These are phyloP conservation scores for Vaccinium vitisidaea DNA, from an alignment of 148 eudicot species.

Conservation along the genomic window DNA sequence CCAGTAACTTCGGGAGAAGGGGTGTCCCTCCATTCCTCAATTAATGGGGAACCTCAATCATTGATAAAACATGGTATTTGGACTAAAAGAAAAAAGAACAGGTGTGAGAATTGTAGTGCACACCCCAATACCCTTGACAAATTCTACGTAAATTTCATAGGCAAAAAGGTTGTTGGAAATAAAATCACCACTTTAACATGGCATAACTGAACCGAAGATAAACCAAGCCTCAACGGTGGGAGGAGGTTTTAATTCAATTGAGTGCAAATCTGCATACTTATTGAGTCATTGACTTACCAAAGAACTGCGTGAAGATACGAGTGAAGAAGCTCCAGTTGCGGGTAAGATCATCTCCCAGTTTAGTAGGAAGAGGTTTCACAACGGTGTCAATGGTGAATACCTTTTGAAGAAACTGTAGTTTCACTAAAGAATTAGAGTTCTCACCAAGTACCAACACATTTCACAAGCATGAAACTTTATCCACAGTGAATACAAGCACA, in stretches of 20 bases:
- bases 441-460: not conserved
- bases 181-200: not conserved
- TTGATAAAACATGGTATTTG: not conserved
- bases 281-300: conserved; percentile 51
- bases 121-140: not conserved
- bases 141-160: not conserved
- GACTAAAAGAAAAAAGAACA: not conserved
- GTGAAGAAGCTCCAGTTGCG: conserved; percentile 95
- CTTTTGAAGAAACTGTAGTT: conserved; percentile 79
- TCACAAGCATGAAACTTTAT: not conserved
- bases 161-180: not conserved
- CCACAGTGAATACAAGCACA: not conserved
- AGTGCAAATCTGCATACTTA: not conserved
- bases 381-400: conserved; percentile 85
- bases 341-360: conserved; percentile 62
- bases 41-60: not conserved
- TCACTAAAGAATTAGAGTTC: conserved; percentile 10
- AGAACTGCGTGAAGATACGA: conserved; percentile 91
- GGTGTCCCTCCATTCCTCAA: not conserved
- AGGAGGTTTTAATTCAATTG: not conserved
- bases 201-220: not conserved
- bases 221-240: not conserved
- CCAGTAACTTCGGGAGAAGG: not conserved
- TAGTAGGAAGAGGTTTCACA: conserved; percentile 83
- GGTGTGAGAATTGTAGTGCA: not conserved